A percentile compares a stretch with the other conserved stretches of the same genome.
phyloP scores from a whole-genome alignment of 257 asterid genomes.

The Solanum pimpinellifolium region DNA sequence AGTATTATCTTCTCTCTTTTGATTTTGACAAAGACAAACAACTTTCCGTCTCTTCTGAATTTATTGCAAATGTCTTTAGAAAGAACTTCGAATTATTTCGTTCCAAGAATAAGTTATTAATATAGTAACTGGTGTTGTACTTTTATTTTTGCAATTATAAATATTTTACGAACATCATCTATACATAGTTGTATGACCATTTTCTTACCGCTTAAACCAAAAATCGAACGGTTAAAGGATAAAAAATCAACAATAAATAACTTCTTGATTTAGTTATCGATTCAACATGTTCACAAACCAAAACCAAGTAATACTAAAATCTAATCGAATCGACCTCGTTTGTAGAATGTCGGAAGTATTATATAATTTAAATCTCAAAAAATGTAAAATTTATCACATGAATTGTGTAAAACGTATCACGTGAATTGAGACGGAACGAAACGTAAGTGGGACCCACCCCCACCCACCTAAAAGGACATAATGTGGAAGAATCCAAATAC shows the following conservation, averaged over 20 bases:
- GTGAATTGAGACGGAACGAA: not conserved
- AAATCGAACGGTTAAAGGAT: too few relatives aligned
- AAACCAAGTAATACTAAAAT: not conserved
- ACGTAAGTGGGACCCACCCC: not conserved
- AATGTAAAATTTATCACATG: accelerated
- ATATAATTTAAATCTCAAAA: not conserved
- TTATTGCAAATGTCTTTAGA: too few relatives aligned
- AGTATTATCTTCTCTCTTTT: not conserved
- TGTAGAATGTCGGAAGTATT: not conserved
- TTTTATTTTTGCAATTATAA: too few relatives aligned
- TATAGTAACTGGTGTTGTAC: too few relatives aligned
- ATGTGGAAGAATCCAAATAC: not conserved
- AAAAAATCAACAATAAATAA: not conserved
- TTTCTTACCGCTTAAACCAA: too few relatives aligned
- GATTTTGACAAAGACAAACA: not conserved
- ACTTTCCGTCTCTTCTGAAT: not conserved
- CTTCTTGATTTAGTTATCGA: not conserved
- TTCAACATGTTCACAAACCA: not conserved
- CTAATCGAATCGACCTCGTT: not conserved
- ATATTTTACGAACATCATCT: too few relatives aligned
- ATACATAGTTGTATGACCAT: too few relatives aligned
- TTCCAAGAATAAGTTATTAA: too few relatives aligned
- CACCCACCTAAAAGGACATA: not conserved
- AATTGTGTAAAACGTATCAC: not conserved
- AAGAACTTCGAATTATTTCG: too few relatives aligned